phyloP scores from a whole-genome alignment of 2,329 filamentous ascomycete species.

The Chaetomium olivaceum region DNA sequence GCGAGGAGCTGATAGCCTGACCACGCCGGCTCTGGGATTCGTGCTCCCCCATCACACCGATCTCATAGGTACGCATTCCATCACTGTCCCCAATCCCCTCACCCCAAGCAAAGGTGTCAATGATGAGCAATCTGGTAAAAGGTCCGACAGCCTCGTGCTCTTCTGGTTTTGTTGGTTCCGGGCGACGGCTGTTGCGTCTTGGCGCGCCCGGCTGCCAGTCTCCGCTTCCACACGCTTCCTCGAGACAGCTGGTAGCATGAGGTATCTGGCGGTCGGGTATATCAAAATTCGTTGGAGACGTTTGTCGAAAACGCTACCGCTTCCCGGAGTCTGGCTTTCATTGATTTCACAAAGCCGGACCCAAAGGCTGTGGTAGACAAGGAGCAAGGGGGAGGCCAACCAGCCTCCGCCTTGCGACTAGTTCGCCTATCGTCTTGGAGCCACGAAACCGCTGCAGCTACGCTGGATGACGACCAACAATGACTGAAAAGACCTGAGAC shows the following conservation, averaged over 20 bases:
- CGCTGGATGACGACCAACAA: slow-evolving; percentile 51
- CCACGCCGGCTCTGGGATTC: neutral
- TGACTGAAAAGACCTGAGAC: slow-evolving; percentile 81
- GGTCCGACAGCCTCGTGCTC: slow-evolving; percentile 44
- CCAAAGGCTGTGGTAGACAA: slow-evolving; percentile 42
- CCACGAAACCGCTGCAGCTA: slow-evolving; percentile 52
- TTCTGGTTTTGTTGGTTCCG: slow-evolving; percentile 43
- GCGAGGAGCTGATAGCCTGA: neutral
- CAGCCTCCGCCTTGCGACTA: slow-evolving; percentile 26
- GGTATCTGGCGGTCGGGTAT: slow-evolving; percentile 27
- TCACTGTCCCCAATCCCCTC: neutral
- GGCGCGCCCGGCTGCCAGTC: slow-evolving; percentile 29
- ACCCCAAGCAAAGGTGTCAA: slow-evolving; percentile 35
- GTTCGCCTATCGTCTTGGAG: slow-evolving; percentile 17
- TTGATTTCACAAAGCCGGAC: slow-evolving; percentile 54
- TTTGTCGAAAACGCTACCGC: slow-evolving; percentile 40
- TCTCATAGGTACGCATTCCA: slow-evolving; percentile 21
- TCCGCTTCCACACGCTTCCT: slow-evolving; percentile 23
- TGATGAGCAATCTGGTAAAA: slow-evolving; percentile 53
- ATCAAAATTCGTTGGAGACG: slow-evolving; percentile 27
- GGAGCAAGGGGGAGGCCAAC: slow-evolving; percentile 17
- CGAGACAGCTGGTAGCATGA: slow-evolving; percentile 26
- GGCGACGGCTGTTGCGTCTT: slow-evolving; percentile 31
- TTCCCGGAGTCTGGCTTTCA: slow-evolving; percentile 55
- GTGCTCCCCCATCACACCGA: neutral